Evolutionary conservation across 768 basidiomycete species (phyloP).

Genomic region (Leccinum uliginosum): DNA sequence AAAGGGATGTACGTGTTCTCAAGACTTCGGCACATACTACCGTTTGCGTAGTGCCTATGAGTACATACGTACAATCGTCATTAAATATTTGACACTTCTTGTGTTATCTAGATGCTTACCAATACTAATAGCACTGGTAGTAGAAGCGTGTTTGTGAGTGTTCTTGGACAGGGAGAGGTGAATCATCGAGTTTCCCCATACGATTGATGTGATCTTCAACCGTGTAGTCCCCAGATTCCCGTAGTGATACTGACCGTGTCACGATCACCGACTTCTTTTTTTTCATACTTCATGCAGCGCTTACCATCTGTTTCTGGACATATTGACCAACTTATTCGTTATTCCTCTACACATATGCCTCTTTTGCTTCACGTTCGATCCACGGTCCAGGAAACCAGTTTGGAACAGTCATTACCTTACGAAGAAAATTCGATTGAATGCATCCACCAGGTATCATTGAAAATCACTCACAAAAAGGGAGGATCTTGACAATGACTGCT

Average conservation of each 20-base stretch:
- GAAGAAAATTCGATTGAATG: neutral
- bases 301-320: slow-evolving; percentile 28
- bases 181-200: slow-evolving; percentile 14
- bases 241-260: neutral
- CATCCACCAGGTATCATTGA: neutral
- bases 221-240: neutral
- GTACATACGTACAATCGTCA: neutral
- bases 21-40: slow-evolving; percentile 1
- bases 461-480: slow-evolving; percentile 16
- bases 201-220: slow-evolving; percentile 12
- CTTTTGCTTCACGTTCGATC: slow-evolving; percentile 31
- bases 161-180: neutral
- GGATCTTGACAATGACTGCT: neutral
- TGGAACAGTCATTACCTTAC: slow-evolving; percentile 9
- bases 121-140: slow-evolving; percentile 6
- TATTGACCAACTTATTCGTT: slow-evolving; percentile 7
- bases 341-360: neutral
- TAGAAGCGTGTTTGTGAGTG: slow-evolving; percentile 7
- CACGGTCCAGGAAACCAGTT: slow-evolving; percentile 39
- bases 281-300: neutral
- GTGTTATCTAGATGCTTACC: slow-evolving; percentile 2
- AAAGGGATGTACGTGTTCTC: neutral
- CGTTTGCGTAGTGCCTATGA: slow-evolving; percentile 4
- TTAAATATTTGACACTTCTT: neutral
- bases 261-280: neutral